A percentile compares a stretch with the other conserved stretches of the same genome.
These are phyloP conservation scores for Paramyrothecium sp. DNA, from an alignment of 2,329 filamentous ascomycete genomes.

Conservation along the genomic window DNA sequence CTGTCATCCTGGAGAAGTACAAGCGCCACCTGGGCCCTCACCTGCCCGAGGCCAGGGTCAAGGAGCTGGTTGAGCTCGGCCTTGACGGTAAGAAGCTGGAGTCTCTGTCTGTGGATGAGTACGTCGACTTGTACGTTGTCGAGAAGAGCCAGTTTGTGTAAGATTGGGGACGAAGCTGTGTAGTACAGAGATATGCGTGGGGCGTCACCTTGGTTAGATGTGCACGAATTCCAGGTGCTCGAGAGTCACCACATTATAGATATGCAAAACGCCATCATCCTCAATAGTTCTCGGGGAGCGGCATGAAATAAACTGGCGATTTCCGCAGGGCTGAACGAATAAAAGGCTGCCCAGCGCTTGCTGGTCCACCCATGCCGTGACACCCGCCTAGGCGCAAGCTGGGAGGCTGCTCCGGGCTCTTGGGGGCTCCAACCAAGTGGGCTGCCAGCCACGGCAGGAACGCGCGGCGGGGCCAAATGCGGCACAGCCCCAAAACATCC, in stretches of 20 bases:
- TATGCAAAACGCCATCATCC: neutral
- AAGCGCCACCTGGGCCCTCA: conserved; percentile 87
- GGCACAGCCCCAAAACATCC: neutral
- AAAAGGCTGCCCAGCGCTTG: neutral
- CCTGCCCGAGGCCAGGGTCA: conserved; percentile 72
- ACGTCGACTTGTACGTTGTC: conserved; percentile 78
- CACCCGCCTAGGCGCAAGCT: neutral
- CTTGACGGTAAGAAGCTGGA: conserved; percentile 75
- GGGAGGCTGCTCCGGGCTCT: neutral
- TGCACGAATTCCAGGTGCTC: neutral
- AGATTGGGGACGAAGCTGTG: conserved; percentile 7
- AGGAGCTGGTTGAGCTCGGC: conserved; percentile 79
- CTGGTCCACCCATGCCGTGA: neutral
- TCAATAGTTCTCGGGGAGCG: neutral
- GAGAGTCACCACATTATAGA: neutral
- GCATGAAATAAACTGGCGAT: neutral
- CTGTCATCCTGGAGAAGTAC: conserved; percentile 93
- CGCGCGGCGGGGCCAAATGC: neutral
- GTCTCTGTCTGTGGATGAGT: conserved; percentile 82
- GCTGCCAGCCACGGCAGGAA: neutral
- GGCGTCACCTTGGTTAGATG: neutral
- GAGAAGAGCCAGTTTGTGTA: conserved; percentile 59
- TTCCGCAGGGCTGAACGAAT: neutral
- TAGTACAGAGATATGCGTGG: neutral
- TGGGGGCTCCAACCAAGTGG: neutral